Conservation (phyloP, 2,329 filamentous ascomycete genomes). For the Aurifilum marmelostoma region DNA sequence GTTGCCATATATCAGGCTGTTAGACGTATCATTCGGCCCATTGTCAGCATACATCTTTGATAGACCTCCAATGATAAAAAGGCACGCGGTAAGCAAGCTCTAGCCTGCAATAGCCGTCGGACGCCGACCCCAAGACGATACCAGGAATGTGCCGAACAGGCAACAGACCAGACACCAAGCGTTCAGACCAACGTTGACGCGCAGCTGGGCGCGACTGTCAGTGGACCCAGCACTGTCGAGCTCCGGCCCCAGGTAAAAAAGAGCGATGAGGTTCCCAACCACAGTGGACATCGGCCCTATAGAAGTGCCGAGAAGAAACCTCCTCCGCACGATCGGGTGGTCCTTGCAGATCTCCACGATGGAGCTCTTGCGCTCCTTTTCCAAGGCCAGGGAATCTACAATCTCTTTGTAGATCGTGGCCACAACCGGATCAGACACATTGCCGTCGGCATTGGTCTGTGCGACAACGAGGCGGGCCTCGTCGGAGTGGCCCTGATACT, state of each 20-base stretch:
- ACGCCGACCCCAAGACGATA: constrained; percentile 48
- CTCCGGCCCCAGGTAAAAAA: constrained; percentile 46
- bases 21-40: constrained; percentile 33
- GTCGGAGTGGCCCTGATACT: constrained; percentile 43
- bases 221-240: constrained; percentile 51
- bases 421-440: constrained; percentile 43
- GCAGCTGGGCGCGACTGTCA: constrained; percentile 39
- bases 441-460: constrained; percentile 48
- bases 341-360: constrained; percentile 43
- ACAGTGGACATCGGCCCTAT: constrained; percentile 38
- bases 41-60: constrained; percentile 45
- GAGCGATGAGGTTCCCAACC: constrained; percentile 45
- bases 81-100: constrained; percentile 43
- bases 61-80: constrained; percentile 56
- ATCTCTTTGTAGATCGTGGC: constrained; percentile 49
- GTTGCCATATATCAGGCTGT: constrained; percentile 43
- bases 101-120: constrained; percentile 46
- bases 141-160: constrained; percentile 47
- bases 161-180: constrained; percentile 50
- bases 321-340: constrained; percentile 40
- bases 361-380: constrained; percentile 45
- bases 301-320: constrained; percentile 44
- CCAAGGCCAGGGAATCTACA: constrained; percentile 48
- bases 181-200: constrained; percentile 55
- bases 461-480: constrained; percentile 48